Evolutionary conservation across 2,329 filamentous ascomycete species (phyloP).

Genomic region (Xylaria sp.): DNA sequence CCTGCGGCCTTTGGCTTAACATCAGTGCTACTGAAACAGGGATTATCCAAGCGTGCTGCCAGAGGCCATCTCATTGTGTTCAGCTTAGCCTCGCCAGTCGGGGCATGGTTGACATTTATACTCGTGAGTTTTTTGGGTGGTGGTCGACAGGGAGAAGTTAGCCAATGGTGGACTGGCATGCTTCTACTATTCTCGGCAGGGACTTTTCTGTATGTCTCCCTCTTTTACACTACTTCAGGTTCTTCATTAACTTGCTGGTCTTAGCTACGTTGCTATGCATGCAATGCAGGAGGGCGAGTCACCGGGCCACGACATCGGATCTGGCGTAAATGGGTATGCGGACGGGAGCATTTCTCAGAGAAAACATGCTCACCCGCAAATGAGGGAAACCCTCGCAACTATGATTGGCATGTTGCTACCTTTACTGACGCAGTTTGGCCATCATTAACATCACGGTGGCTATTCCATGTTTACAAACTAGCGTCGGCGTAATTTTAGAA

Average conservation of each 20-base stretch:
- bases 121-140: slow-evolving; percentile 79
- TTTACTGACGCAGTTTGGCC: slow-evolving; percentile 80
- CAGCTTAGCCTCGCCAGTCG: slow-evolving; percentile 87
- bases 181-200: slow-evolving; percentile 94
- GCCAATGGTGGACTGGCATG: slow-evolving; percentile 91
- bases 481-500: slow-evolving; percentile 35
- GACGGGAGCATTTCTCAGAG: slow-evolving; percentile 61
- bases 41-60: slow-evolving; percentile 85
- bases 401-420: slow-evolving; percentile 82
- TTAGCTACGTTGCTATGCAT: slow-evolving; percentile 96
- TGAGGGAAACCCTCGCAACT: slow-evolving; percentile 76
- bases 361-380: slow-evolving; percentile 66
- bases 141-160: slow-evolving; percentile 67
- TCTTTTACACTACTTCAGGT: not conserved
- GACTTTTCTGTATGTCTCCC: slow-evolving; percentile 83
- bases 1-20: slow-evolving; percentile 95
- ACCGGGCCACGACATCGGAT: slow-evolving; percentile 63
- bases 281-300: slow-evolving; percentile 85
- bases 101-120: slow-evolving; percentile 85
- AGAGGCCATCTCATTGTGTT: slow-evolving; percentile 89
- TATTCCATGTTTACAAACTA: slow-evolving; percentile 31
- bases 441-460: slow-evolving; percentile 59
- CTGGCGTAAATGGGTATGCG: slow-evolving; percentile 63
- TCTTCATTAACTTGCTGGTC: not conserved
- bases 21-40: slow-evolving; percentile 88